Evolutionary conservation across 208 protist genomes (phyloP).

Genomic region (Jaenimonas drosophilae): DNA sequence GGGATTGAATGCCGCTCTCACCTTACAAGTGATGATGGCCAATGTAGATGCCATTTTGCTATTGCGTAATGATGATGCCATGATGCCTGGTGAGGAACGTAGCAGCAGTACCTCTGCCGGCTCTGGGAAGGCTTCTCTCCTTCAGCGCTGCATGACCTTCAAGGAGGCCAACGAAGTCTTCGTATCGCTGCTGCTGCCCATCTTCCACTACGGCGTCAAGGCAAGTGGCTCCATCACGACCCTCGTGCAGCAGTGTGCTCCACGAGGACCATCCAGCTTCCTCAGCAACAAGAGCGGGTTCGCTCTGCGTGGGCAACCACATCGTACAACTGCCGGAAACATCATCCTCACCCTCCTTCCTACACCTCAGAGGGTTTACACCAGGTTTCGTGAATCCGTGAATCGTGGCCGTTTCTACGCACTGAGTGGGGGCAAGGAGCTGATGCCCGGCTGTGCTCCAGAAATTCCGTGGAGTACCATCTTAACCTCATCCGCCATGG

Average conservation of each 20-base stretch:
- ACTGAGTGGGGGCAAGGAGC: neutral
- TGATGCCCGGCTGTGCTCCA: conserved; percentile 11
- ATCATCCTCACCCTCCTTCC: conserved; percentile 63
- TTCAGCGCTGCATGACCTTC: conserved; percentile 59
- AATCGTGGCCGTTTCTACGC: conserved; percentile 33
- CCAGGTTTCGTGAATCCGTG: conserved; percentile 38
- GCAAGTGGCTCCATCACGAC: conserved; percentile 7
- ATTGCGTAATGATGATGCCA: conserved; percentile 72
- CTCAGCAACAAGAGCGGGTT: conserved; percentile 10
- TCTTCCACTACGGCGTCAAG: conserved; percentile 54
- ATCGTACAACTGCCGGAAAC: too few relatives aligned
- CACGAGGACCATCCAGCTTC: neutral
- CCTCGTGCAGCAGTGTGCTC: conserved; percentile 16
- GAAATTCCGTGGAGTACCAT: conserved; percentile 35
- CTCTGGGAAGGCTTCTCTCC: conserved; percentile 4
- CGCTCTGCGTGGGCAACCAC: conserved; percentile 33
- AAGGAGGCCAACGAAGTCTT: conserved; percentile 78
- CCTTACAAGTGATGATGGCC: conserved; percentile 44
- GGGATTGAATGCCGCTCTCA: conserved; percentile 66
- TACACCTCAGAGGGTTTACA: conserved; percentile 63
- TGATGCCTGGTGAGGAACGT: conserved; percentile 16
- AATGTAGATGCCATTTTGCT: conserved; percentile 57
- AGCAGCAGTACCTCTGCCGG: conserved; percentile 9
- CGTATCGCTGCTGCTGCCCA: conserved; percentile 54
- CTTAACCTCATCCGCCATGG: conserved; percentile 13